Evolutionary conservation across 352 stramenopile species (phyloP).

Genomic region (Pythium pyrilobum): DNA sequence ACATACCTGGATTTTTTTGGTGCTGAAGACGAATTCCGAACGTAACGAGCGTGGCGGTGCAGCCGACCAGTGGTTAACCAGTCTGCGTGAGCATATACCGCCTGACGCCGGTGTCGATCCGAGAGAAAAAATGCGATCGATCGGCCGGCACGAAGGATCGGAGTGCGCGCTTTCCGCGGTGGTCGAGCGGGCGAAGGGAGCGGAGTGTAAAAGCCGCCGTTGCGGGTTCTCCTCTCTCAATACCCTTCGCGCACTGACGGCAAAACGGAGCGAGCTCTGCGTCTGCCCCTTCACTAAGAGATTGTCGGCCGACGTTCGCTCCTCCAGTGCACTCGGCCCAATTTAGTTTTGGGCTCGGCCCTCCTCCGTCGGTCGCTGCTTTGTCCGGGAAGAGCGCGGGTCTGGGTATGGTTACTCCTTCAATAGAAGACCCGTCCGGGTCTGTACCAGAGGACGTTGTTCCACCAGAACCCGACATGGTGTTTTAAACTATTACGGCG

Average conservation of each 20-base stretch:
- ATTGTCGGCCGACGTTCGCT: neutral
- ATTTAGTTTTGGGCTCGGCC: constrained; percentile 9
- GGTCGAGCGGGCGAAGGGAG: too few species aligned
- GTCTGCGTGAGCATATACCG: neutral
- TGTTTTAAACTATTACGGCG: constrained; percentile 1
- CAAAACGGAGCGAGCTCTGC: constrained; percentile 6
- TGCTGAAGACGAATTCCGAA: too few species aligned
- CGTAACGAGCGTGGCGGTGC: neutral
- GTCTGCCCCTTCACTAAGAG: neutral
- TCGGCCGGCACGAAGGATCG: constrained; percentile 6
- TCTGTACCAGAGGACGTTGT: too few species aligned
- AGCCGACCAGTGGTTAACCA: neutral
- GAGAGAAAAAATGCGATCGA: neutral
- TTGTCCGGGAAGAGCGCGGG: neutral
- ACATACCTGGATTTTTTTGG: too few species aligned
- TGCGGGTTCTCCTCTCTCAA: constrained; percentile 21
- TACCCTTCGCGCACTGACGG: constrained; percentile 18
- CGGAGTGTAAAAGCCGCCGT: too few species aligned
- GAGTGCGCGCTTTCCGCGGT: constrained; percentile 9
- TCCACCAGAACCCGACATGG: too few species aligned
- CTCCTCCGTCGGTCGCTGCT: neutral
- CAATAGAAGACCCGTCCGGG: neutral
- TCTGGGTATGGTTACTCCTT: constrained; percentile 3
- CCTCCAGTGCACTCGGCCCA: neutral
- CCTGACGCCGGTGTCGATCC: neutral